Percentiles rank a stretch among this genome's conserved stretches.
phyloP scores from a whole-genome alignment of 2,329 filamentous ascomycete species.

The Trichophyton rubrum region DNA sequence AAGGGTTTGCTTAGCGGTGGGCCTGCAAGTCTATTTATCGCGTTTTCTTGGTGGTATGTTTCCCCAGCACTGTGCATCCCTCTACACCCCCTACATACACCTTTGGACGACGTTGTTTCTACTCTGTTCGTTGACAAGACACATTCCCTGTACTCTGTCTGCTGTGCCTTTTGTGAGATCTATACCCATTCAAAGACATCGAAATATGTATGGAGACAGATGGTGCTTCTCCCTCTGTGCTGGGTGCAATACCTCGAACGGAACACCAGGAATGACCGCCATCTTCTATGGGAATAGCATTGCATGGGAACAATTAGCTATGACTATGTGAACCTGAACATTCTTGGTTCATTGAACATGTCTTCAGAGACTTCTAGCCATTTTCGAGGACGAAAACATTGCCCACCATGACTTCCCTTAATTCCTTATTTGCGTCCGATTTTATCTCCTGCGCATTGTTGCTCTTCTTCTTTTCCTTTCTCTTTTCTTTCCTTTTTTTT shows the following conservation, averaged over 20 bases:
- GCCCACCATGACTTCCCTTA: no score
- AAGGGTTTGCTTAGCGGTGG: constrained; percentile 30
- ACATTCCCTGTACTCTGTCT: background rate
- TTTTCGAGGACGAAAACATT: background rate
- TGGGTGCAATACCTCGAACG: background rate
- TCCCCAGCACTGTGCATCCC: no score
- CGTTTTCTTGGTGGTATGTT: constrained; percentile 36
- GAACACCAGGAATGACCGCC: background rate
- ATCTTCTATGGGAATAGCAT: no score
- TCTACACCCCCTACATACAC: background rate
- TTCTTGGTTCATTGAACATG: background rate
- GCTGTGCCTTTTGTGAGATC: background rate
- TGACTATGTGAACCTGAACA: background rate
- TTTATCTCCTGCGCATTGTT: background rate
- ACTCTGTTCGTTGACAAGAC: constrained; percentile 3
- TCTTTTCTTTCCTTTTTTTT: background rate
- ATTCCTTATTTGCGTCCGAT: no score
- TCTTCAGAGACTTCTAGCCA: background rate
- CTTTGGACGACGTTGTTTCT: constrained; percentile 1
- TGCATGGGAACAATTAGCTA: no score
- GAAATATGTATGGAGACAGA: background rate
- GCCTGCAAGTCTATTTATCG: constrained; percentile 33
- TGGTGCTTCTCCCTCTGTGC: background rate
- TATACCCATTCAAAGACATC: background rate
- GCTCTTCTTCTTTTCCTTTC: background rate